These are phyloP conservation scores for Penicillium atrosanguineum DNA, from an alignment of 495 filamentous ascomycete species.

Conservation along the genomic window DNA sequence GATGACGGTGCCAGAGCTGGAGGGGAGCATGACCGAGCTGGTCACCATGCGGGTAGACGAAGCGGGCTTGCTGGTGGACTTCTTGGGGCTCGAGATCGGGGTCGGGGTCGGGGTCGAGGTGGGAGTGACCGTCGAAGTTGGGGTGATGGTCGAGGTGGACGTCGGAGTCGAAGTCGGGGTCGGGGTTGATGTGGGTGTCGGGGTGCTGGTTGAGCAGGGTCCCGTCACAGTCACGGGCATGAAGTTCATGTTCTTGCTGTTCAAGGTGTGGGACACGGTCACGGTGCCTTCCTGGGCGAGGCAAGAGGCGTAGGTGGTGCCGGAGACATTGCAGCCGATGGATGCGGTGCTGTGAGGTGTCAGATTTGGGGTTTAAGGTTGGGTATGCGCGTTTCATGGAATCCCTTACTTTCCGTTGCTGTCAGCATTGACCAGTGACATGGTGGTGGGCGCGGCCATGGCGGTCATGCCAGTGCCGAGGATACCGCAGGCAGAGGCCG, in stretches of 20 bases:
- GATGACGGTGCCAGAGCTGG: constrained; percentile 4
- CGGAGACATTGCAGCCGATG: constrained; percentile 29
- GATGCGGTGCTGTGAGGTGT: constrained; percentile 19
- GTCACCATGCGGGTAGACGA: constrained; percentile 19
- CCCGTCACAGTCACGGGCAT: constrained; percentile 31
- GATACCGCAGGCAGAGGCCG: constrained; percentile 21
- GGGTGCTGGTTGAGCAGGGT: constrained; percentile 17
- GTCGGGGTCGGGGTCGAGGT: constrained; percentile 1
- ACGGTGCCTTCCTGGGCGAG: constrained; percentile 22
- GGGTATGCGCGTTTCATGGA: neutral
- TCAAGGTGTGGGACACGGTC: constrained; percentile 21
- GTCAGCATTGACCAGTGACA: constrained; percentile 18
- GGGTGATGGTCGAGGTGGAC: constrained; percentile 1
- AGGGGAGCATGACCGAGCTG: constrained; percentile 9
- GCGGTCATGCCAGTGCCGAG: constrained; percentile 25
- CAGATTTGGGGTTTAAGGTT: constrained; percentile 4
- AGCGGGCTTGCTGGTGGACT: constrained; percentile 15
- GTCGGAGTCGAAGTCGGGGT: constrained; percentile 24
- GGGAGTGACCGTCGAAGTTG: constrained; percentile 5
- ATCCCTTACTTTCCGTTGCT: constrained; percentile 20
- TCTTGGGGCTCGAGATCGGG: constrained; percentile 15
- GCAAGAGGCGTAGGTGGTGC: constrained; percentile 35
- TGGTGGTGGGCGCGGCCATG: constrained; percentile 23
- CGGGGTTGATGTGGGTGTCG: constrained; percentile 16
- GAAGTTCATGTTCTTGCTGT: constrained; percentile 20